Evolutionary conservation across 164 flowering plant genomes (phyloP), one percentile per base, ranked within the genome.

Genomic region (Liquidambar formosana): DNA sequence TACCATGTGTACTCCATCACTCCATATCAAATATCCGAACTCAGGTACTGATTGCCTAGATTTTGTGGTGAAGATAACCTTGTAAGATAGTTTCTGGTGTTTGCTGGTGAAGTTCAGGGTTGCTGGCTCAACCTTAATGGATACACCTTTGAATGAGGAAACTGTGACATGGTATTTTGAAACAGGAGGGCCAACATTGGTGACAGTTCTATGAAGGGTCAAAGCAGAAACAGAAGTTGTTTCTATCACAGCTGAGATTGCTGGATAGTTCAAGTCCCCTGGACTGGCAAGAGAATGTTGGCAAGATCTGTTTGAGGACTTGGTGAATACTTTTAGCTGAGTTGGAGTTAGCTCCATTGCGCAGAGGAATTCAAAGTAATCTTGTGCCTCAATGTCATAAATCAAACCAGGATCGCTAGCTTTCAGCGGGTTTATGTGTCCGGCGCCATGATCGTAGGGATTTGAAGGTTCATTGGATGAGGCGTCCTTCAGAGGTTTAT

Each of bases 321-420:
- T 80, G 33, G 79, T 10, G 52, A 82, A 80, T 13, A 74, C 83
- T 47, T 70, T 67, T 3, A 85, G 77, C 73, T 79, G 77, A 18
- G n/a, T 3, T 2, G 79, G 71, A 4, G 80, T 70, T 43, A 78
- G 71, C 15, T 58, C 63, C 25, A 79, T 84, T 8, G 79, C 53
- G 69, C 89, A 85, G 67, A 85, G 85, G 77, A 85, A 85, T 1
- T 81, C 86, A 52, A 76, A 77, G 75, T 85, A 85, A 38, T 83
- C 84, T 26, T 83, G 85, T 0, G 86, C 66, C 8, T 54, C 49
- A 21, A 83, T 78, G 72, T 85, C 89, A 19, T 85, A 85, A 25
- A 85, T 49, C 62, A 85, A 48, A 21, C 89, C 89, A 1, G 89
- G 89, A 53, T 83, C 77, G 5, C 80, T 72, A 15, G 89, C 89